Base-by-base conservation (phyloP, 768 basidiomycete genomes). In the Cyclocybe aegerita region DNA sequence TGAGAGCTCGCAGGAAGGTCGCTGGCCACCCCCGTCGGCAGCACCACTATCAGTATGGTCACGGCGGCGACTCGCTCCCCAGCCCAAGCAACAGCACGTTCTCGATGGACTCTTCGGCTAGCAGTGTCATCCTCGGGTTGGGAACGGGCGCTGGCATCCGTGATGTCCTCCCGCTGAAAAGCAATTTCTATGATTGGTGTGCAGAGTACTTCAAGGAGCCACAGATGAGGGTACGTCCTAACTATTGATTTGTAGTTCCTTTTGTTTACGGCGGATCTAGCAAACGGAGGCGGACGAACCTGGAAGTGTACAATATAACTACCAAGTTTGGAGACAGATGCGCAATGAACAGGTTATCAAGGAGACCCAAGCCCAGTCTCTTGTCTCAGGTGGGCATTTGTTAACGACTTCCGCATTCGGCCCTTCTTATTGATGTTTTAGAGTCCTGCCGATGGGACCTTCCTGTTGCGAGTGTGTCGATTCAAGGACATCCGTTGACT, bases 161-260 rank as follows among this genome's bases (percentile, higher is more conserved):
- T 50, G 90, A 96, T 65, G 82, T 88, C 2, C 67, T 98, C 55
- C 97, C 97, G 0, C 68, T 99, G 60, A 93, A 91, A 70, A 95
- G 93, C 63, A 77, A 82, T 7, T 96, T 91, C 71, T 99, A 88
- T 63, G 96, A 98, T 62, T 98, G 93, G 91, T 93, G 93, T 52
- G 82, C 84, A 61, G 95, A 98, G 64, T 98, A 98, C 65, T 99
- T 98, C 74, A 93, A 89, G 55, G 95, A 98, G 65, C 93, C 96
- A 3, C 97, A 99, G 67, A 98, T 99, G 96, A 86, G 93, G 77
- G 94, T 96, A 65, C 61, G 83, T 59, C 32, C 51, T 44, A 8
- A 17, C 11, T 41, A 48, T 10, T 42, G 43, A 7, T 47, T 37
- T 2, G 36, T 11, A 9, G 10, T 39, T 32, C 16, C 31, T 60